Percentiles rank a stretch among this genome's conserved stretches.
Evolutionary conservation across 106 monocot species (phyloP).

Genomic region (Allium fistulosum): DNA sequence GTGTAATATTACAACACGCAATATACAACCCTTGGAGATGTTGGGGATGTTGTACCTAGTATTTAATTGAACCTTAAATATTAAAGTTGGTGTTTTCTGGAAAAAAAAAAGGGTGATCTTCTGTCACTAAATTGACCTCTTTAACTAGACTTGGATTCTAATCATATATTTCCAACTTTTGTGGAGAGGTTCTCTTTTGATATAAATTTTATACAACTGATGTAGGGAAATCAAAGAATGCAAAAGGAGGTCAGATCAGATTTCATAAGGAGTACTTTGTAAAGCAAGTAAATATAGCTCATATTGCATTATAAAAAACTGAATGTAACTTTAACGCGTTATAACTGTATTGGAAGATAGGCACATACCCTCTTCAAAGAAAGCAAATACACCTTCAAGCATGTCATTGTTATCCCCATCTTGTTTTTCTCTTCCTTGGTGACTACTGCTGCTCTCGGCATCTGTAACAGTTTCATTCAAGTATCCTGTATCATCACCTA

Average conservation of each 20-base stretch:
- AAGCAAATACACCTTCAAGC: constrained; percentile 78
- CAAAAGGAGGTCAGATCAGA: too few species aligned
- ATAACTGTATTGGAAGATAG: background rate
- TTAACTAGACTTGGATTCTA: background rate
- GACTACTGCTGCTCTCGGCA: constrained; percentile 78
- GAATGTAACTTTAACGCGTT: background rate
- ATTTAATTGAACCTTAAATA: too few species aligned
- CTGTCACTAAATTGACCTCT: too few species aligned
- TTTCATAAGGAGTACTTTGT: too few species aligned
- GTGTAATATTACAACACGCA: too few species aligned
- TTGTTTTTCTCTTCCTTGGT: constrained; percentile 59
- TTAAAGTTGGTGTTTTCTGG: too few species aligned
- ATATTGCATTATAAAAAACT: too few species aligned
- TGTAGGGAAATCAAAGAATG: background rate
- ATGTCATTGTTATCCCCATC: constrained; percentile 67
- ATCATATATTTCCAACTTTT: background rate
- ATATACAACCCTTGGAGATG: too few species aligned
- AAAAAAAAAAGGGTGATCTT: too few species aligned
- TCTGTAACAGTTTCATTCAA: constrained; percentile 73
- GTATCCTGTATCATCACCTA: constrained; percentile 57
- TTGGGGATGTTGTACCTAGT: too few species aligned
- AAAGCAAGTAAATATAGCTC: background rate
- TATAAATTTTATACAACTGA: background rate
- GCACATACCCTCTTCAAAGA: constrained; percentile 69
- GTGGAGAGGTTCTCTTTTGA: background rate